Conservation (phyloP, 2,329 filamentous ascomycete species). For the Neofusicoccum cordaticola region DNA sequence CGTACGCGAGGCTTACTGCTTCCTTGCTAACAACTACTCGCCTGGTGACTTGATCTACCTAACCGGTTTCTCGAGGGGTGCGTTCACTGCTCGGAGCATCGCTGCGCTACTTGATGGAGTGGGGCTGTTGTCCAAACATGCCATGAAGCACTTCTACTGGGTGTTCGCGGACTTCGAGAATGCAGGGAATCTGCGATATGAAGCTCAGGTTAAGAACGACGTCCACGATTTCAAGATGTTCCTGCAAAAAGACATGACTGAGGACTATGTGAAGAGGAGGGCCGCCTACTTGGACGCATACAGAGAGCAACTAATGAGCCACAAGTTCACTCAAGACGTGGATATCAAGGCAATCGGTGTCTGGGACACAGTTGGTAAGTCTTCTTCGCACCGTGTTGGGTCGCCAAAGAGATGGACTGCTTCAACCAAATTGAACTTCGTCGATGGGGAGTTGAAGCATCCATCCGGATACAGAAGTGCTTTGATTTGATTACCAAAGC, state of each 20-base stretch:
- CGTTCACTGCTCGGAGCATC: conserved; percentile 47
- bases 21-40: conserved; percentile 61
- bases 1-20: conserved; percentile 61
- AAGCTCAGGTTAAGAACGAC: background rate
- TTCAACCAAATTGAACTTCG: too few relatives aligned
- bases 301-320: conserved; percentile 36
- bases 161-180: conserved; percentile 23
- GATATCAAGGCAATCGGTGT: conserved; percentile 52
- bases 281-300: conserved; percentile 28
- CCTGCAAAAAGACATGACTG: background rate
- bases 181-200: conserved; percentile 18
- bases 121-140: conserved; percentile 22
- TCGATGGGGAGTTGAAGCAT: too few relatives aligned
- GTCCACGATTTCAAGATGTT: conserved; percentile 9
- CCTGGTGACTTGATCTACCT: conserved; percentile 55
- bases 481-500: too few relatives aligned
- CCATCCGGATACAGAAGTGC: too few relatives aligned
- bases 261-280: background rate
- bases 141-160: conserved; percentile 20
- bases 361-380: conserved; percentile 51
- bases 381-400: background rate
- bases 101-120: conserved; percentile 24
- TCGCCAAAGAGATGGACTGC: too few relatives aligned
- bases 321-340: conserved; percentile 41
- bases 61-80: conserved; percentile 56